Evolutionary conservation across 31 red algal species (phyloP), one percentile per base, ranked within the genome.

Genomic region (Odonthalia washingtoniensis): DNA sequence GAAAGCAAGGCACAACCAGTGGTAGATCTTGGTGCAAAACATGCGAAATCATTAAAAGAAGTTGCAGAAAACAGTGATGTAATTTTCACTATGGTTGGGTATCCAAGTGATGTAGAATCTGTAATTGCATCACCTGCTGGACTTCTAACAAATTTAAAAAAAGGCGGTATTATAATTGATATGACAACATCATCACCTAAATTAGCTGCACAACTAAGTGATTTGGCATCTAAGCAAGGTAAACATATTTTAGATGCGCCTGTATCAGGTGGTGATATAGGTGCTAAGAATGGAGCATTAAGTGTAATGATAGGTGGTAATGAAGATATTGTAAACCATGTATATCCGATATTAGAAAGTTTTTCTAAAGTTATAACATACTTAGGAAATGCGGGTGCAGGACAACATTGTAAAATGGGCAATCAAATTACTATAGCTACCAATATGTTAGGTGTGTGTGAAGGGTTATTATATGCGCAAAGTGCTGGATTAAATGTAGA

Each of bases 81-180:
- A 60, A 81, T 97, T 31, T 94, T 97, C 70, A 94, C 87, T n/a
- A 97, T 97, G 91, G 87, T 97, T 21, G 91, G 95, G 21, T 94
- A 87, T 73, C 95, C 95, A 39, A 57, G 74, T 24, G 91, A 94
- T 35, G 95, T 97, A 4, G 70, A 81, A 26, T 63, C 83, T 17
- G 88, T 91, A 27, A 87, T 91, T 28, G 31, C 49, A 26, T 49
- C 73, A 33, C 5, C 62, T 12, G 77, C 80, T 36, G 91, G 95
- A 43, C 46, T 94, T 21, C 61, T 94, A 24, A 37, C 86, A 18
- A 77, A 61, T 5, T 64, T 91, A 44, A 81, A 74, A 49, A 21
- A 42, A 53, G 95, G 91, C 27, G 86, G 87, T 28, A 83, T 97
- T 24, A 53, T 94, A 21, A 81, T 97, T 26, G 95, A 97, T 83